These are phyloP conservation scores for Polygonum aviculare DNA, from an alignment of 148 eudicot species.

Conservation along the genomic window DNA sequence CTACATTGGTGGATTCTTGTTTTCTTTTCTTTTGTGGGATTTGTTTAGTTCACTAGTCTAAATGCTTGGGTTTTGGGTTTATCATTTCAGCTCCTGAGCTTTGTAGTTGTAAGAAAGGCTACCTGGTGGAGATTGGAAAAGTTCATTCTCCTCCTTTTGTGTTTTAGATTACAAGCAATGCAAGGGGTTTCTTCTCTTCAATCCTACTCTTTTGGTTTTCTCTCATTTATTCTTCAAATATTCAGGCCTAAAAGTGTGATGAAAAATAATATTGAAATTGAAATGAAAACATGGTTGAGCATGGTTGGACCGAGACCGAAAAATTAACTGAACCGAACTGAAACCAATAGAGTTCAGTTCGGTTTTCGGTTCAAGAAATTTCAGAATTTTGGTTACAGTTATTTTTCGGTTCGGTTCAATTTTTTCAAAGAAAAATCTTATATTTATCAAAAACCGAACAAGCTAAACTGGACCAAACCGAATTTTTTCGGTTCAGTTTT, in stretches of 20 bases:
- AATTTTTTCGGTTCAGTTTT: too few relatives aligned
- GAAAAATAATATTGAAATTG: neutral
- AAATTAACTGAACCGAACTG: too few relatives aligned
- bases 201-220: neutral
- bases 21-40: neutral
- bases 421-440: too few relatives aligned
- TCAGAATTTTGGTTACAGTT: too few relatives aligned
- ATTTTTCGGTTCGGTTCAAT: too few relatives aligned
- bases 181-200: neutral
- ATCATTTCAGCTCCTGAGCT: neutral
- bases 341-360: too few relatives aligned
- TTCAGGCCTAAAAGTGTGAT: neutral
- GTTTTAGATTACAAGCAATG: neutral
- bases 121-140: constrained; percentile 7
- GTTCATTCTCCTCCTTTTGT: constrained; percentile 2
- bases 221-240: neutral
- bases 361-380: too few relatives aligned
- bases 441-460: too few relatives aligned
- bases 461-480: too few relatives aligned
- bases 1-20: neutral
- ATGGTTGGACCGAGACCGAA: too few relatives aligned
- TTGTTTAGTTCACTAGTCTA: neutral
- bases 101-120: neutral
- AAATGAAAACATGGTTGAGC: too few relatives aligned
- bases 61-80: too few relatives aligned